Evolutionary conservation across 78 protist species (phyloP), one percentile per base, ranked within the genome.

Genomic region (Isochrysis galbana): DNA sequence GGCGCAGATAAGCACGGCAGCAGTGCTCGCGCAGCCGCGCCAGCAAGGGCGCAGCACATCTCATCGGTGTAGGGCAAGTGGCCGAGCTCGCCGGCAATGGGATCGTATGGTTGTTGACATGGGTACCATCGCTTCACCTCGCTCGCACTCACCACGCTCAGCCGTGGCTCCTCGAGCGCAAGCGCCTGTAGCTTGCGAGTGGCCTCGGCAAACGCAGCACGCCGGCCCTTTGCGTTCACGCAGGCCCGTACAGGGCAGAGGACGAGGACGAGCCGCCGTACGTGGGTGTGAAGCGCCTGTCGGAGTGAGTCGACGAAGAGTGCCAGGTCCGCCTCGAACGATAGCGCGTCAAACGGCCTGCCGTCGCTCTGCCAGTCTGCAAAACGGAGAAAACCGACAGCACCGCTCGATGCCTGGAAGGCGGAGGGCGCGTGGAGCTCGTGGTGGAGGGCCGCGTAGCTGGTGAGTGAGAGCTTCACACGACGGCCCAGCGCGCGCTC

Each of bases 31-130:
- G 22, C 84, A 21, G 84, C 46, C n/a, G 84, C 84, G 29, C 48
- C 84, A 46, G 29, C 84, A 46, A 77, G 84, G 47, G 84, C 84
- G 84, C 84, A 77, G 47, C 84, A 77, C 84, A 77, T 39, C 84
- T 17, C 48, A 41, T 36, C 47, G 32, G 84, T 39, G 84, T 77
- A 77, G 17, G 84, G 84, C 84, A 77, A 2, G 84, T 77, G 84
- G 14, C 84, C 84, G n/a, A 77, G 45, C 44, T 39, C 47, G 32
- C 39, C 84, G 84, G 34, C 46, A 17, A 77, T 17, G 2, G 46
- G 34, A 46, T 77, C 84, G 47, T 39, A 29, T 46, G 19, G 29
- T 14, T 77, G 34, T n/a, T 22, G 3, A 26, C 34, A 23, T 2
- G 36, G 34, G 84, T 77, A 77, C 46, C 29, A 39, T 32, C 47